Evolutionary conservation across 2,329 filamentous ascomycete species (phyloP), one percentile per base, ranked within the genome.

Genomic region (Endothia cerciana): DNA sequence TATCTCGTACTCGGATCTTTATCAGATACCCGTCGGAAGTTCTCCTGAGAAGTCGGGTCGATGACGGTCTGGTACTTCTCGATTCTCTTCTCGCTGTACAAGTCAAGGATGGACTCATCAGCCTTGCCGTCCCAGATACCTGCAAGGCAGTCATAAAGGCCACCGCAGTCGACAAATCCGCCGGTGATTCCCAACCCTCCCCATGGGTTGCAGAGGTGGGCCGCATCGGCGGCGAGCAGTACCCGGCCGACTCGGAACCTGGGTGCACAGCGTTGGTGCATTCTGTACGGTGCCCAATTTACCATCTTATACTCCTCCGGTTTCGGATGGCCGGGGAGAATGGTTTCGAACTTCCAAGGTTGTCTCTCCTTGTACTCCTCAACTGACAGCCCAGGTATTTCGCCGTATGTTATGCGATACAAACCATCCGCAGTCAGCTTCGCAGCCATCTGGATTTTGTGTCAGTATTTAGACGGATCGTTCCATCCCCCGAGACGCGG

Each of bases 341-440:
- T 86, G 36, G 79, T 73, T 67, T 84, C 80, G 71, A 84, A 90
- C 66, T 86, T 87, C 68, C 74, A 74, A 1, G 84, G 81, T 69
- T 86, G 85, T 6, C 86, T 80, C 33, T 78, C 78, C 36, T 80
- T 74, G 63, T 87, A 80, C 72, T 89, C 79, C 13, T 87, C 85
- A 43, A 73, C 76, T 0, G 80, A 82, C 15, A 89, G 78, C 1
- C 81, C 83, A 0, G 81, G 77, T 0, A 76, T 76, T 69, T 90
- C 88, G 62, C 86, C 87, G 70, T 90, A 90, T 0, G 87, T 87
- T 43, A 90, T 83, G 17, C 87, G 83, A 77, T 87, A 90, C 11
- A 90, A 74, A 0, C 85, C 86, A 63, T 89, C 85, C 2, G 76
- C 77, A 1, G 82, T 86, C 68, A 90, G 85, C 51, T 80, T 82